Conservation (phyloP, 2,329 filamentous ascomycete species). For the Pseudogymnoascus sp. region DNA sequence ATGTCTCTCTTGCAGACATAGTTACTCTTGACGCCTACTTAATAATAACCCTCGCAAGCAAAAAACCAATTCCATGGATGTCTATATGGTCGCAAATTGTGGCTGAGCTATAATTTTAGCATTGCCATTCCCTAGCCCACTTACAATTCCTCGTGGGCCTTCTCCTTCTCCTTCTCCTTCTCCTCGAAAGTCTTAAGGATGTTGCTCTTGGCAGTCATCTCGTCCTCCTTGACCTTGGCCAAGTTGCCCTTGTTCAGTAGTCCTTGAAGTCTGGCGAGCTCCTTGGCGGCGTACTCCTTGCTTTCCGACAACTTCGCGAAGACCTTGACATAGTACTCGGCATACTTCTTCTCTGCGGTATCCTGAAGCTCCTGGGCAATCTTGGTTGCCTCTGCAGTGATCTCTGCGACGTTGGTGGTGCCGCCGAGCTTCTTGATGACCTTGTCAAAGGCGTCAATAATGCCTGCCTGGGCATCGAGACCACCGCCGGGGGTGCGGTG, state of each 20-base stretch:
- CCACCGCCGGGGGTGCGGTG: constrained; percentile 75
- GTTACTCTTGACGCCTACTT: neutral
- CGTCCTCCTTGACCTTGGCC: constrained; percentile 78
- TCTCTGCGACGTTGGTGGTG: constrained; percentile 47
- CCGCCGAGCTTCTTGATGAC: constrained; percentile 68
- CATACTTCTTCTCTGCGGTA: constrained; percentile 62
- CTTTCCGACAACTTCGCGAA: constrained; percentile 76
- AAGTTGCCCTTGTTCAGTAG: constrained; percentile 82
- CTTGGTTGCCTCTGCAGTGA: constrained; percentile 65
- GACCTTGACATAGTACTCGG: constrained; percentile 88
- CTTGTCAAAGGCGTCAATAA: constrained; percentile 67
- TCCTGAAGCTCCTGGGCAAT: constrained; percentile 58
- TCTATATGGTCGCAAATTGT: constrained; percentile 23
- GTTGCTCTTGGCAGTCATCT: constrained; percentile 79
- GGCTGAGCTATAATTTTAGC: constrained; percentile 24
- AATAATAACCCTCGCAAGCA: neutral
- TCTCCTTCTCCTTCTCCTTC: constrained; percentile 55
- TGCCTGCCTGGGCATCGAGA: constrained; percentile 71
- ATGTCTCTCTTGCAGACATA: neutral
- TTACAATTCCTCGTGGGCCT: constrained; percentile 29
- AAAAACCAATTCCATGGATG: neutral
- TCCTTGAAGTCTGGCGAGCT: constrained; percentile 69
- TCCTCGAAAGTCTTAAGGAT: constrained; percentile 71
- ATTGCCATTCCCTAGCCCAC: neutral
- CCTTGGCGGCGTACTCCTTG: constrained; percentile 74